phyloP scores from a whole-genome alignment of 495 filamentous ascomycete species.

The Penicillium atrosanguineum region DNA sequence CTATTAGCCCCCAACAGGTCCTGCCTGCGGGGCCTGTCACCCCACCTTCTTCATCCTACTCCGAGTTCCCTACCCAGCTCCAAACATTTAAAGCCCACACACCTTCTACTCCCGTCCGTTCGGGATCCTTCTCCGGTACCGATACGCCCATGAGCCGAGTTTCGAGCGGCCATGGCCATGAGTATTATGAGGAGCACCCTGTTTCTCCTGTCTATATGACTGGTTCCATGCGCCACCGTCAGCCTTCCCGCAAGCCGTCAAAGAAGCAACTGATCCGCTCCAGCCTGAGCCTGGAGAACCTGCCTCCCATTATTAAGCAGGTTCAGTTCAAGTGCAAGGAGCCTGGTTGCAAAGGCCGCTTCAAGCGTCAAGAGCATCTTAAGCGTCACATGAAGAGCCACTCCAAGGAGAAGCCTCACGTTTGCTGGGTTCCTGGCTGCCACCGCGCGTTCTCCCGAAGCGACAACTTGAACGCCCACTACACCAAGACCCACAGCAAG shows the following conservation, averaged over 20 bases:
- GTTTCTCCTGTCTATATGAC: conserved; percentile 40
- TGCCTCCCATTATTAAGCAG: conserved; percentile 41
- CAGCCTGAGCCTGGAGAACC: conserved; percentile 39
- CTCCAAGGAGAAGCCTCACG: conserved; percentile 53
- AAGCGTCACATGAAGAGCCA: conserved; percentile 63
- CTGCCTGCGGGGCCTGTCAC: conserved; percentile 35
- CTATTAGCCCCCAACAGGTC: conserved; percentile 39
- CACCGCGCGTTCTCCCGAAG: conserved; percentile 45
- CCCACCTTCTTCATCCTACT: conserved; percentile 40
- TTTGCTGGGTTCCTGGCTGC: conserved; percentile 48
- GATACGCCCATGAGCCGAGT: conserved; percentile 41
- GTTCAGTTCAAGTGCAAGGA: conserved; percentile 51
- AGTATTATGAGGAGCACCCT: conserved; percentile 40
- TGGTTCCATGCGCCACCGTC: conserved; percentile 35
- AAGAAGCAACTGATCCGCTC: conserved; percentile 41
- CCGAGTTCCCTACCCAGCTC: conserved; percentile 39
- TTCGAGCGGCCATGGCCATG: conserved; percentile 32
- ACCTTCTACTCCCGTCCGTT: conserved; percentile 42
- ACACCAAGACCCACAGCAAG: conserved; percentile 50
- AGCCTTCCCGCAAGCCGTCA: conserved; percentile 33
- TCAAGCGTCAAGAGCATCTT: conserved; percentile 63
- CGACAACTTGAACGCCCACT: conserved; percentile 50
- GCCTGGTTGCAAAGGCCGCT: conserved; percentile 47
- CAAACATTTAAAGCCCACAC: conserved; percentile 41
- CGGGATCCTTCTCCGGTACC: conserved; percentile 38